Percentiles rank a stretch among this genome's conserved stretches.
These are phyloP conservation scores for Saraca asoca DNA, from an alignment of 331 rosid species.

Conservation along the genomic window DNA sequence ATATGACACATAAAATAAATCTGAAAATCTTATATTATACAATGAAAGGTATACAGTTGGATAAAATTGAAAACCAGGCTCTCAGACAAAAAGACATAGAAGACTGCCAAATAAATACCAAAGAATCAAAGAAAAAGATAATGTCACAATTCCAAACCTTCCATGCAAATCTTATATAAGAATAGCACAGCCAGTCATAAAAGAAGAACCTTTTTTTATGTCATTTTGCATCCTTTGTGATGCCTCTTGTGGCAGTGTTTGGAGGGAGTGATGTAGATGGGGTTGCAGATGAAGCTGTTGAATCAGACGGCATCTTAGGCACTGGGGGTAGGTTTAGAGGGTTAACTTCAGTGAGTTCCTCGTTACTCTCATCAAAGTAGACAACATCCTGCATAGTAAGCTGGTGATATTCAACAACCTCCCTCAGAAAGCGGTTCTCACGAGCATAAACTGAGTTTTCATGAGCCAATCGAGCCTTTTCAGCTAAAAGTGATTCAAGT, in stretches of 20 bases:
- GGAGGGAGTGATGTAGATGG: constrained; percentile 37
- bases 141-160: constrained; percentile 20
- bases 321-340: constrained; percentile 61
- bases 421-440: constrained; percentile 91
- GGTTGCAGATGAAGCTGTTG: constrained; percentile 33
- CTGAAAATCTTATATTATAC: neutral
- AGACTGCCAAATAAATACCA: neutral
- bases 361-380: constrained; percentile 83
- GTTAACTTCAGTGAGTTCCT: constrained; percentile 91
- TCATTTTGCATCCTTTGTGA: constrained; percentile 30
- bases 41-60: neutral
- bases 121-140: neutral
- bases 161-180: neutral
- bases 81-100: neutral
- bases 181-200: neutral
- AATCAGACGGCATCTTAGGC: constrained; percentile 34
- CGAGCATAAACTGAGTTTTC: constrained; percentile 91
- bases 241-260: constrained; percentile 35
- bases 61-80: neutral
- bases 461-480: constrained; percentile 90
- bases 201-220: constrained; percentile 1
- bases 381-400: constrained; percentile 98
- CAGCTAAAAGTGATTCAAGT: constrained; percentile 91
- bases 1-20: neutral
- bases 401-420: constrained; percentile 95